These are phyloP conservation scores for Bisporella sp. DNA, from an alignment of 2,329 filamentous ascomycete genomes.

Conservation along the genomic window DNA sequence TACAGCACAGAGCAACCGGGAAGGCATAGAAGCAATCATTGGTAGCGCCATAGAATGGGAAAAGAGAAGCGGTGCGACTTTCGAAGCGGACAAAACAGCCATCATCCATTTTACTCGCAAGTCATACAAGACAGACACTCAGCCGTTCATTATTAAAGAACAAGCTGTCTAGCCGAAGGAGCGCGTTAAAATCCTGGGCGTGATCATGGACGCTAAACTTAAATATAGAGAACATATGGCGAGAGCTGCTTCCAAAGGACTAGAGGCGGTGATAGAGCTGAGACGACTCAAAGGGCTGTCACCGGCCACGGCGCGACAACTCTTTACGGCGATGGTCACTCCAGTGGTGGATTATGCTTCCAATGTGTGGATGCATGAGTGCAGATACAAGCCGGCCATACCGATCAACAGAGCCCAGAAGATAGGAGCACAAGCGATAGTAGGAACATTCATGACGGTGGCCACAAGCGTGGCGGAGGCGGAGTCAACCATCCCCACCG, in stretches of 20 bases:
- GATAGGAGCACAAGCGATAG: conserved; percentile 20
- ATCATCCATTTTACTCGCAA: neutral
- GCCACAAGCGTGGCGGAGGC: conserved; percentile 20
- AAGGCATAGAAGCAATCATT: conserved; percentile 22
- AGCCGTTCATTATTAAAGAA: conserved; percentile 9
- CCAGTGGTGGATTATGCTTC: no score
- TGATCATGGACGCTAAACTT: no score
- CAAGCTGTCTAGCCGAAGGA: conserved; percentile 2
- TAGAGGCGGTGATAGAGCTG: conserved; percentile 18
- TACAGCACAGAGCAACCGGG: conserved; percentile 16
- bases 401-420: conserved; percentile 18
- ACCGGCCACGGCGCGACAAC: conserved; percentile 15
- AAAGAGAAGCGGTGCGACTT: conserved; percentile 20
- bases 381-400: conserved; percentile 6
- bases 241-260: conserved; percentile 17
- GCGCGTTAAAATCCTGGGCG: conserved; percentile 4
- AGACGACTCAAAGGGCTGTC: conserved; percentile 10
- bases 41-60: conserved; percentile 18
- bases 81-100: conserved; percentile 9
- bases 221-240: conserved; percentile 23
- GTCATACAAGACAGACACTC: neutral
- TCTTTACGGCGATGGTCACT: conserved; percentile 21
- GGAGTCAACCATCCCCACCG: conserved; percentile 18
- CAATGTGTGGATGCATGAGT: conserved; percentile 18
- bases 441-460: conserved; percentile 20